A percentile compares a stretch with the other conserved stretches of the same genome.
phyloP scores from a whole-genome alignment of 2,329 filamentous ascomycete species.

The Byssothecium circinans region DNA sequence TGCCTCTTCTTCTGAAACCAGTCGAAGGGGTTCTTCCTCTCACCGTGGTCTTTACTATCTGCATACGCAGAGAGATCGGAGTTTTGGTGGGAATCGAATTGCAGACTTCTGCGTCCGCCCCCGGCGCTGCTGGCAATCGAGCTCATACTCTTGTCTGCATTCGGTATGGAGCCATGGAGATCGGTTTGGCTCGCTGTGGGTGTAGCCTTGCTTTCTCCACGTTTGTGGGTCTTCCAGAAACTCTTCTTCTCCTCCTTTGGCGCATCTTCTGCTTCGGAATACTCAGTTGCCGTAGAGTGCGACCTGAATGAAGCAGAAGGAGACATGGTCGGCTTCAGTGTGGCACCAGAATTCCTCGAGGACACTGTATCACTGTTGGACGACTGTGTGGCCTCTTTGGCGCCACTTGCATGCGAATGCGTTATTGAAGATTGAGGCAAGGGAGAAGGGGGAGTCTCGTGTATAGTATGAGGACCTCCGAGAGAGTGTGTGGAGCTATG shows the following conservation, averaged over 20 bases:
- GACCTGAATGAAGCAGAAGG: slow-evolving; percentile 78
- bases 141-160: slow-evolving; percentile 44
- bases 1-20: slow-evolving; percentile 68
- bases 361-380: slow-evolving; percentile 41
- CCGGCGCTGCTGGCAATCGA: slow-evolving; percentile 41
- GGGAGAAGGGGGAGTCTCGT: slow-evolving; percentile 33
- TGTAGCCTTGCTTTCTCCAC: slow-evolving; percentile 39
- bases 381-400: slow-evolving; percentile 28
- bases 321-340: slow-evolving; percentile 68
- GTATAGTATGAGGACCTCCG: slow-evolving; percentile 35
- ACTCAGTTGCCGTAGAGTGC: slow-evolving; percentile 69
- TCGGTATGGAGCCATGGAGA: slow-evolving; percentile 39
- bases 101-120: slow-evolving; percentile 36
- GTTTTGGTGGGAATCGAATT: slow-evolving; percentile 34
- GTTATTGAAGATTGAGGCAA: slow-evolving; percentile 32
- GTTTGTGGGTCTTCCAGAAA: slow-evolving; percentile 68
- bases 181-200: slow-evolving; percentile 41
- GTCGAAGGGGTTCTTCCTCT: slow-evolving; percentile 63
- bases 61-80: slow-evolving; percentile 38
- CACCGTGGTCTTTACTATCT: slow-evolving; percentile 45
- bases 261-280: slow-evolving; percentile 74
- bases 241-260: slow-evolving; percentile 60
- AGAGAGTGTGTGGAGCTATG: slow-evolving; percentile 87
- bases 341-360: slow-evolving; percentile 51
- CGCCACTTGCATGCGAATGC: slow-evolving; percentile 27